Evolutionary conservation across 331 rosid species (phyloP), one percentile per base, ranked within the genome.

Genomic region (Rhamnella rubrinervis): DNA sequence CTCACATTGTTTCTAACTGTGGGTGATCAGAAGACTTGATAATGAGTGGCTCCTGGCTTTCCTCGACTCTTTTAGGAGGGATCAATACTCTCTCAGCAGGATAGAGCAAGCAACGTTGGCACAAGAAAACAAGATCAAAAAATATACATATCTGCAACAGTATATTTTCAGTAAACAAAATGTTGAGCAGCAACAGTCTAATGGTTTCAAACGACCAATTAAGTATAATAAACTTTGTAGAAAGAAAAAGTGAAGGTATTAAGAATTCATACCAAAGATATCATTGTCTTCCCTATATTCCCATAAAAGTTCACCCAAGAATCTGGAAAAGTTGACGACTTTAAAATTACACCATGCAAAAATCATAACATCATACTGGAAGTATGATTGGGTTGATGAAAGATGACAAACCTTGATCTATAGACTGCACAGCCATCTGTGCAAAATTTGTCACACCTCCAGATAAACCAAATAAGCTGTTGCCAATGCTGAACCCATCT

Each of bases 301-400:
- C 95, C 97, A 66, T 86, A 86, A 37, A 90, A 90, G 89, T 88
- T 90, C 65, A 90, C 86, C 97, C 92, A 91, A 41, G 95, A 91
- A 83, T 61, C 95, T 88, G 90, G 49, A 81, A 84, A 75, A 44
- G 49, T 44, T 44, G 14, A 44, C 49, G 0, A 44, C 4, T 44
- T 44, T 44, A 14, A 44, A 44, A 44, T 9, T 44, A 44, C 49
- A 44, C 14, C 14, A 44, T 44, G 49, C 14, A 14, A 44, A 44
- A 44, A 44, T 2, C 49, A 12, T 44, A 44, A 44, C 49, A 44
- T 7, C 49, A 10, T 44, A 44, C 12, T 11, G 49, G 13, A 44
- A 12, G n/a, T 13, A 40, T 13, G 59, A 26, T 28, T 49, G 5
- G 20, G 9, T 18, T 39, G 58, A 25, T n/a, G 52, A 23, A 47